Percentiles rank a stretch among this genome's conserved stretches.
Conservation (phyloP, 257 asterid species). For the Gardenia jasminoides region DNA sequence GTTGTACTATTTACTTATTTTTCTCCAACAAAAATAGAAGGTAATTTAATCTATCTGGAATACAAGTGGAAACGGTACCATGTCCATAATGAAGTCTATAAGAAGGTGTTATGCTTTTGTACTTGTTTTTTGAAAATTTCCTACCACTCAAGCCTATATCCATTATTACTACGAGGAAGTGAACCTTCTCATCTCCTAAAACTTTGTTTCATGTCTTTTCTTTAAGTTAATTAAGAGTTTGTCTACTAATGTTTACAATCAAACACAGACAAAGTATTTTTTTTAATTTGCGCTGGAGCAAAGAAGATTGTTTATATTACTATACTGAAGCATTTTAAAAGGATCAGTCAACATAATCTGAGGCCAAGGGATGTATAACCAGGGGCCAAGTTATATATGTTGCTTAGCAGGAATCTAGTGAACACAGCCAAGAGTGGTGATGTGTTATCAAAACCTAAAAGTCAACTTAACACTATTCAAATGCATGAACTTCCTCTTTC, state of each 20-base stretch:
- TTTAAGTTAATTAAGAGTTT: neutral
- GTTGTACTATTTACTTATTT: neutral
- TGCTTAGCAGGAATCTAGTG: too few species aligned
- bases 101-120: neutral
- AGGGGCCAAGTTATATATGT: neutral
- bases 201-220: neutral
- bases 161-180: neutral
- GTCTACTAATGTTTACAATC: neutral
- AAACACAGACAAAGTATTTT: too few species aligned
- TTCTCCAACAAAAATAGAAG: neutral
- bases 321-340: neutral
- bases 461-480: neutral
- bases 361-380: neutral
- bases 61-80: neutral
- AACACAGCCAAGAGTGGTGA: too few species aligned
- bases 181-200: neutral
- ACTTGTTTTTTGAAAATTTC: neutral
- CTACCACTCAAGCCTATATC: neutral
- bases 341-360: neutral
- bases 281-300: too few species aligned
- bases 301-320: neutral
- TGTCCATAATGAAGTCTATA: too few species aligned
- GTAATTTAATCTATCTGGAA: neutral
- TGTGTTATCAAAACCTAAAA: neutral
- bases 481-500: neutral